A percentile compares a stretch with the other conserved stretches of the same genome.
Evolutionary conservation across 176 grass and related monocot species (phyloP).

Genomic region (Neostapfia colusana): DNA sequence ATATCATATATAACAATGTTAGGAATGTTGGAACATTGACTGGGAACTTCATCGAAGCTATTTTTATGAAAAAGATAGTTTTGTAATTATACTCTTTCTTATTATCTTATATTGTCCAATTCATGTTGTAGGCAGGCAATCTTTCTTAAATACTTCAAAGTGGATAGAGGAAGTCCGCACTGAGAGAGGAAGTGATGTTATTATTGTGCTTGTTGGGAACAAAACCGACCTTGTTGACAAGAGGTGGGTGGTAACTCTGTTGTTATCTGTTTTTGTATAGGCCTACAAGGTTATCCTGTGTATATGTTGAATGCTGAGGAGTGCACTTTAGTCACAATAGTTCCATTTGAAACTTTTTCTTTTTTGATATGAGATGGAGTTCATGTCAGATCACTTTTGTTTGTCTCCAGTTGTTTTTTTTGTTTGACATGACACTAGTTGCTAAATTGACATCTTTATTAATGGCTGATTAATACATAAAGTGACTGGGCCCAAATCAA

Average conservation of each 20-base stretch:
- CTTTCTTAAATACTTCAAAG: constrained; percentile 98
- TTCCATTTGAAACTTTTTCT: constrained; percentile 7
- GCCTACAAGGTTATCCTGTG: not conserved
- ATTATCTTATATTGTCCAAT: constrained; percentile 23
- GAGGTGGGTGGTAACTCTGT: constrained; percentile 54
- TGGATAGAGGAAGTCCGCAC: constrained; percentile 99
- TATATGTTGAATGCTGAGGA: not conserved
- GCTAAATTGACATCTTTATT: not conserved
- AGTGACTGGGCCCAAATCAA: not conserved
- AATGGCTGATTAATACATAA: not conserved
- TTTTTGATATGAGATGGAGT: not conserved
- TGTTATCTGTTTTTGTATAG: not conserved
- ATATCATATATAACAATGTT: not conserved
- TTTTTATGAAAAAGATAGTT: not conserved
- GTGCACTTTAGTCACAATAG: constrained; percentile 8
- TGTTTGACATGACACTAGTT: not conserved
- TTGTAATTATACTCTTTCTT: not conserved
- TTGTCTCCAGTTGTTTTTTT: not conserved
- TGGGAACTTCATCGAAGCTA: not conserved
- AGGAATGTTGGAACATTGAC: not conserved
- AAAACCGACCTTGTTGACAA: constrained; percentile 99
- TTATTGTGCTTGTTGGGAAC: constrained; percentile 97
- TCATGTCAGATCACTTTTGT: not conserved
- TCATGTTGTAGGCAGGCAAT: constrained; percentile 68
- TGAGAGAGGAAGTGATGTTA: constrained; percentile 96